Evolutionary conservation across 345 rosid species (phyloP), one percentile per base, ranked within the genome.

Genomic region (Populus deltoides): DNA sequence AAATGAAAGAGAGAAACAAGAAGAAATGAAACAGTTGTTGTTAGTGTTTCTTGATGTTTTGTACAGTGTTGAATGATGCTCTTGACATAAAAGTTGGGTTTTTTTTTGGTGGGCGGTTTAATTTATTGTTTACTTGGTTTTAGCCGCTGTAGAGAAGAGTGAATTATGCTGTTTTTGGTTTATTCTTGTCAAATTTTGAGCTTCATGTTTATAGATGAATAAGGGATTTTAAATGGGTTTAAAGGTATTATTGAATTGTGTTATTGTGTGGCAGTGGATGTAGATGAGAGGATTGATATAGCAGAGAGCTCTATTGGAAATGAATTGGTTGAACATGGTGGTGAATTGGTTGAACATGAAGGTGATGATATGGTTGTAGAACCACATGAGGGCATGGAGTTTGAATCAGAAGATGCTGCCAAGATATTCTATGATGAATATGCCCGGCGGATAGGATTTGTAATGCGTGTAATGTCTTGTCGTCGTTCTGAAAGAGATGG

Each of bases 381-480:
- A 82, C 98, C 98, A 41, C 49, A 65, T 31, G 97, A 89, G 49
- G 97, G 98, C 13, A 88, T 93, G 97, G 94, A 88, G 68, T 92
- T 92, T 82, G 97, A 91, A 20, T 90, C 97, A 1, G 97, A 94
- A 86, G 97, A 91, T 33, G 94, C 93, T 15, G 97, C 97, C 25
- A 94, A 92, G 86, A 72, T 92, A 65, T 92, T 91, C 74, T 92
- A 94, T 49, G 98, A 91, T 63, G 92, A 90, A 55, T 94, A 94
- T 89, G 92, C 98, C 7, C 89, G 94, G 41, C 82, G 41, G 49
- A 75, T 91, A 76, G 98, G 98, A 11, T 94, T 94, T 75, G 97
- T 92, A 1, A 94, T 94, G 97, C 98, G 97, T 20, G 97, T 92
- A 73, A 92, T 92, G 97, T 91, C 97, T 79, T 94, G 98, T 71